A percentile compares a stretch with the other conserved stretches of the same genome.
These are phyloP conservation scores for Glebionis coronaria DNA, from an alignment of 129 eudicot genomes.

Conservation along the genomic window DNA sequence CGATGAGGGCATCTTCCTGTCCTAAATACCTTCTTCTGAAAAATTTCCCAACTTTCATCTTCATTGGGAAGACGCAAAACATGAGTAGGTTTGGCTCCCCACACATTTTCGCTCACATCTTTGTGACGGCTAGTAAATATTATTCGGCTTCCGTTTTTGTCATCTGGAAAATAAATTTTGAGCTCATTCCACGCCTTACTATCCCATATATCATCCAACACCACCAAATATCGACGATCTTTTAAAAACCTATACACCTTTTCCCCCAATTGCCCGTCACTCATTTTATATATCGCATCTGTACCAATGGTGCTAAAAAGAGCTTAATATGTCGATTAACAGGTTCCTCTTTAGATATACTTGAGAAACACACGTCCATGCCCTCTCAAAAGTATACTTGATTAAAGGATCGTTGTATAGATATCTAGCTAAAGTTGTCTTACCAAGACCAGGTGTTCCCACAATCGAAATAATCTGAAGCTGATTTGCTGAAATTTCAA, in stretches of 20 bases:
- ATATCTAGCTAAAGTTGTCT: constrained; percentile 25
- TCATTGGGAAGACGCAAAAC: too few relatives aligned
- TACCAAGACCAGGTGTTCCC: constrained; percentile 30
- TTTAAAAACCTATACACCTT: constrained; percentile 7
- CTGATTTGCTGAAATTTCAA: background rate
- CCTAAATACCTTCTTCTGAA: too few relatives aligned
- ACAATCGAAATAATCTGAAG: constrained; percentile 22
- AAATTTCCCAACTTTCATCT: too few relatives aligned
- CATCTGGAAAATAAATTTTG: too few relatives aligned
- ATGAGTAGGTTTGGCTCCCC: too few relatives aligned
- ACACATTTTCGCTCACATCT: too few relatives aligned
- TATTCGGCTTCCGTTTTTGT: too few relatives aligned
- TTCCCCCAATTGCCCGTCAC: constrained; percentile 15
- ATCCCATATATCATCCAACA: constrained; percentile 35
- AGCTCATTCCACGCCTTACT: constrained; percentile 22
- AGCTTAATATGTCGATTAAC: constrained; percentile 20
- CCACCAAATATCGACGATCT: constrained; percentile 26
- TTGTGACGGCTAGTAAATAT: too few relatives aligned
- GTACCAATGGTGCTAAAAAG: background rate
- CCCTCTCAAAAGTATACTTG: constrained; percentile 20
- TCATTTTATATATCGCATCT: constrained; percentile 1
- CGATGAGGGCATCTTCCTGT: too few relatives aligned
- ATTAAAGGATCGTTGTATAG: constrained; percentile 20
- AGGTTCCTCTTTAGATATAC: constrained; percentile 14
- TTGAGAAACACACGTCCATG: constrained; percentile 29